A percentile compares a stretch with the other conserved stretches of the same genome.
phyloP scores from a whole-genome alignment of 1,284 basidiomycete genomes.

The Trametes sp. region DNA sequence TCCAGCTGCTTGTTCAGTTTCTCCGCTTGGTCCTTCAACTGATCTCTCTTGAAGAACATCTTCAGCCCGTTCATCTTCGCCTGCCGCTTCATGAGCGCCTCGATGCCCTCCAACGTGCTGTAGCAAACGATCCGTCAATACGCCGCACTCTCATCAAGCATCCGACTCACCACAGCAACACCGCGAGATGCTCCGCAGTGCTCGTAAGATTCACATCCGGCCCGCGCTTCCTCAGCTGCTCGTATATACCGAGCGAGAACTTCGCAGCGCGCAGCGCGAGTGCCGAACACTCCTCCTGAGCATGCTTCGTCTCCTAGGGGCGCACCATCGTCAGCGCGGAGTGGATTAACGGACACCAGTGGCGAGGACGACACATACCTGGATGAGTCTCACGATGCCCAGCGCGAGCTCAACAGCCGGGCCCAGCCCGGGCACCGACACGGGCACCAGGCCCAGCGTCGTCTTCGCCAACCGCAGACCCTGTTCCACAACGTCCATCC shows the following conservation, averaged over 20 bases:
- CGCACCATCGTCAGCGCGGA: neutral
- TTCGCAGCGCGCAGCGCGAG: constrained; percentile 3
- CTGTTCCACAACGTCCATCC: constrained; percentile 5
- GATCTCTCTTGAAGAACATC: neutral
- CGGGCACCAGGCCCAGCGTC: constrained; percentile 4
- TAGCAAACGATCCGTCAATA: neutral
- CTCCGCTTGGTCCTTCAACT: neutral
- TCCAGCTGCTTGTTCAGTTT: constrained; percentile 1
- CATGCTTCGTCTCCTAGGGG: constrained; percentile 2
- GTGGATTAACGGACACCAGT: neutral
- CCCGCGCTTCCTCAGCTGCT: neutral
- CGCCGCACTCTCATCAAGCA: too few relatives aligned
- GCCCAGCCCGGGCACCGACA: constrained; percentile 12
- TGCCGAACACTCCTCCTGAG: constrained; percentile 1
- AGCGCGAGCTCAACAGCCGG: constrained; percentile 11
- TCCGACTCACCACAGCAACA: neutral
- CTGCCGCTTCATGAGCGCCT: constrained; percentile 10
- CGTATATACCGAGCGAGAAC: constrained; percentile 4
- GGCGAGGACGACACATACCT: neutral
- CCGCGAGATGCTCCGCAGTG: neutral
- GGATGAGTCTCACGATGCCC: constrained; percentile 5
- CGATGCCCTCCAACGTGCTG: constrained; percentile 7
- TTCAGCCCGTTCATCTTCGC: neutral
- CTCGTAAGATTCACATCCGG: neutral
- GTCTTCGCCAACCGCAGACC: constrained; percentile 12